Percentiles rank a stretch among this genome's conserved stretches.
Evolutionary conservation across 1,284 basidiomycete species (phyloP).

Genomic region (Cutaneotrichosporon cyanovorans): DNA sequence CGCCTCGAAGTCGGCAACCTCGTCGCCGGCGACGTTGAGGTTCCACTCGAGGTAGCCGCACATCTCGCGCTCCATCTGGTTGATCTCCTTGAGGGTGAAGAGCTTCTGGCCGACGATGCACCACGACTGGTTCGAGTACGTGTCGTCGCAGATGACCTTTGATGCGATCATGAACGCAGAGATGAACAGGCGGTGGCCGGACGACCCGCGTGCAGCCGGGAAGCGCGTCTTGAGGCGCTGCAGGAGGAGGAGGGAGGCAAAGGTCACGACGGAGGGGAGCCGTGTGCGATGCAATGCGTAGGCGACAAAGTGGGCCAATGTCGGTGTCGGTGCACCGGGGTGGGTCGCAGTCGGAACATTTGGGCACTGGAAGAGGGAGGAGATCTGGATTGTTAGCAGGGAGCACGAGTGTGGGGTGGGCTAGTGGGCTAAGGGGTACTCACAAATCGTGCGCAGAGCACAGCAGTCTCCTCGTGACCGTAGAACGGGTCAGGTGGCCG

Average conservation of each 20-base stretch:
- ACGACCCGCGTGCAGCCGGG: slow-evolving; percentile 83
- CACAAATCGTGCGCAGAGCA: slow-evolving; percentile 66
- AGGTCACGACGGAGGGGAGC: slow-evolving; percentile 70
- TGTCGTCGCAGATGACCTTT: slow-evolving; percentile 77
- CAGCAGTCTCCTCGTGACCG: slow-evolving; percentile 62
- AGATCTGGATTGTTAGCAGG: slow-evolving; percentile 43
- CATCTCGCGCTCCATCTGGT: slow-evolving; percentile 94
- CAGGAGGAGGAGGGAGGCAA: slow-evolving; percentile 74
- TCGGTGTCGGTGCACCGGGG: slow-evolving; percentile 47
- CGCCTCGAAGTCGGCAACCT: slow-evolving; percentile 38
- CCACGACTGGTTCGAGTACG: slow-evolving; percentile 94
- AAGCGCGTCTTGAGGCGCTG: slow-evolving; percentile 83
- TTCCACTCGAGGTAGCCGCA: slow-evolving; percentile 89
- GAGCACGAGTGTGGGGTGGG: neutral
- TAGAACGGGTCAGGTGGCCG: slow-evolving; percentile 59
- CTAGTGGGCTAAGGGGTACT: slow-evolving; percentile 43
- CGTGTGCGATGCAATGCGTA: slow-evolving; percentile 85
- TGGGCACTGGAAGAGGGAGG: slow-evolving; percentile 46
- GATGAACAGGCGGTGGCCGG: slow-evolving; percentile 82
- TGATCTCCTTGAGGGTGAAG: slow-evolving; percentile 82
- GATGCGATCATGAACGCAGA: slow-evolving; percentile 83
- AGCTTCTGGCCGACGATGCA: slow-evolving; percentile 85
- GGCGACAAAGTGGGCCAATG: slow-evolving; percentile 73
- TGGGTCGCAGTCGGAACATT: slow-evolving; percentile 39
- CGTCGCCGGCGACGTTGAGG: slow-evolving; percentile 48